Percentiles rank a stretch among this genome's conserved stretches.
Conservation (phyloP, 1,284 basidiomycete genomes). For the Cutaneotrichosporon dermatis region DNA sequence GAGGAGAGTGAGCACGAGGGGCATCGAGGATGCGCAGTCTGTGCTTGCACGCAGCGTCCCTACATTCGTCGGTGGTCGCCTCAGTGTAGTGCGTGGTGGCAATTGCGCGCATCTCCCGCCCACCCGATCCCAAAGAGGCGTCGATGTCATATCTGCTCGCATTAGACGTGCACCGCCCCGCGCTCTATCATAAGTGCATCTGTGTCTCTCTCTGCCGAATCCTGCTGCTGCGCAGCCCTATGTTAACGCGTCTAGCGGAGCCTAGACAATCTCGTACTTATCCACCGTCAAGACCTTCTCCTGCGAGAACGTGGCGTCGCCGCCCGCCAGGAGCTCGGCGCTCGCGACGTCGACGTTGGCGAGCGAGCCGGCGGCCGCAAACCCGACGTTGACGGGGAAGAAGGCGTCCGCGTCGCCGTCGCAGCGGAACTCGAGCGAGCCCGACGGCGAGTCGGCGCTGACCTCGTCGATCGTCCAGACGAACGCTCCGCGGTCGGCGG, state of each 20-base stretch:
- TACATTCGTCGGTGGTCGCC: no score
- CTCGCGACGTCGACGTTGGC: slow-evolving; percentile 61
- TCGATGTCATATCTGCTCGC: no score
- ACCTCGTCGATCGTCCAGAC: slow-evolving; percentile 68
- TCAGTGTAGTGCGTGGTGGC: no score
- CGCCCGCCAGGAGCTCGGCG: slow-evolving; percentile 59
- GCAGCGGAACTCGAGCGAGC: slow-evolving; percentile 82
- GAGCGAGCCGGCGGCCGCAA: slow-evolving; percentile 72
- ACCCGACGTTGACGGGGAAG: slow-evolving; percentile 86
- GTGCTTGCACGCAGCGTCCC: no score
- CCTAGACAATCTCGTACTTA: slow-evolving; percentile 56
- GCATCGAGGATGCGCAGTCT: no score
- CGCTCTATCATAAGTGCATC: background rate
- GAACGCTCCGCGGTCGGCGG: slow-evolving; percentile 74
- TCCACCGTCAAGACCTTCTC: slow-evolving; percentile 70
- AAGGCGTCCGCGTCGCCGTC: slow-evolving; percentile 77
- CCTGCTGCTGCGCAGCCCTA: background rate
- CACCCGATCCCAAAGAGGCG: no score
- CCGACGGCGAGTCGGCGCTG: slow-evolving; percentile 57
- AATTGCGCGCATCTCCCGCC: no score
- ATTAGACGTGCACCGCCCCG: no score
- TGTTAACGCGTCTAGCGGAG: background rate
- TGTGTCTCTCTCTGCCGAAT: background rate
- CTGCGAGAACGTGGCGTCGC: slow-evolving; percentile 65
- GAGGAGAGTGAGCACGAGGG: no score